Conservation (phyloP, 306 rosid species). For the Quercus glauca region DNA sequence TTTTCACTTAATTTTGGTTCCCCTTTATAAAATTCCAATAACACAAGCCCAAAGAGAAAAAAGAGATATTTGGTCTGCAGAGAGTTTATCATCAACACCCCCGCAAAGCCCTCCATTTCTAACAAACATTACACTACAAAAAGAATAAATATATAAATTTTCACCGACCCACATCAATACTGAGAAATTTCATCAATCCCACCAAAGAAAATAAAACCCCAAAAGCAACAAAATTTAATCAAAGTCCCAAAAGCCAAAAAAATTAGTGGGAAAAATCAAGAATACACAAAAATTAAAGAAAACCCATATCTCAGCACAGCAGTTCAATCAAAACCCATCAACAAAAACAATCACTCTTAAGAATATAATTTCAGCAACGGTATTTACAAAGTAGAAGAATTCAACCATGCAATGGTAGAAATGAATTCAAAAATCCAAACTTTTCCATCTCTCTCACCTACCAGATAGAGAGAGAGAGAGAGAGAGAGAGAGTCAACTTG, state of each 20-base stretch:
- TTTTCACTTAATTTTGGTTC: background rate
- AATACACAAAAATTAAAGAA: background rate
- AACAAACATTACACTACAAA: background rate
- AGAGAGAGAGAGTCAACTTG: slow-evolving; percentile 4
- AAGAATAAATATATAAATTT: background rate
- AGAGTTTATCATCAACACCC: background rate
- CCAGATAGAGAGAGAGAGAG: background rate
- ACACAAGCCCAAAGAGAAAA: background rate
- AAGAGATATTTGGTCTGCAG: background rate
- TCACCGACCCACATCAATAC: background rate
- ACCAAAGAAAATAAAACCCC: background rate
- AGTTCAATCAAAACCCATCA: slow-evolving; percentile 8
- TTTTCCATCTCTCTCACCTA: background rate
- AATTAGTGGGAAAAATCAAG: background rate
- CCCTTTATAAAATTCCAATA: background rate
- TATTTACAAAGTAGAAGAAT: background rate
- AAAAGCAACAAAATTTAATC: background rate
- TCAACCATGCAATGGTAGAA: slow-evolving; percentile 1
- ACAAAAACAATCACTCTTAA: background rate
- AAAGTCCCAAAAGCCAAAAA: background rate
- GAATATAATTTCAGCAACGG: background rate
- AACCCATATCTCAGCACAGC: slow-evolving; percentile 17
- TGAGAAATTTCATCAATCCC: background rate
- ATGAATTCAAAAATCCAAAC: slow-evolving; percentile 15
- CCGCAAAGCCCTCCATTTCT: background rate